Evolutionary conservation across 2,329 filamentous ascomycete genomes (phyloP), one percentile per base, ranked within the genome.

Genomic region (Alternaria atra): DNA sequence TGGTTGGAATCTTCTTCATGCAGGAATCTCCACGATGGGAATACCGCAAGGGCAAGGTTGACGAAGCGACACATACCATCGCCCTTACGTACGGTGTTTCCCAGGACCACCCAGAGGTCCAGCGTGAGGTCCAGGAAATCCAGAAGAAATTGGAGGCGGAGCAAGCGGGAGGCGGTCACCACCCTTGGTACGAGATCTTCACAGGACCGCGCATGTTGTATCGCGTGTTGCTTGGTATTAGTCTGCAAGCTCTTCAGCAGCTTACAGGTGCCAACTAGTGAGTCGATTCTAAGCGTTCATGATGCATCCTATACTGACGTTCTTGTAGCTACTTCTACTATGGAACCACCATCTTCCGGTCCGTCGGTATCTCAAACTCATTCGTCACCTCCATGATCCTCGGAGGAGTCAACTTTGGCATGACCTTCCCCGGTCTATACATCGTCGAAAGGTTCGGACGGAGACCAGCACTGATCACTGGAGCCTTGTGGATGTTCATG

Each of bases 231-330:
- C 82, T 91, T 0, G 89, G 89, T 39, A 84, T 91, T 35, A 73
- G 81, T 4, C 83, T 91, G 2, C 87, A 90, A 76, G 85, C 87
- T 42, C 85, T 89, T 5, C 89, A 91, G 75, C 89, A 91, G 72
- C 80, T 91, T 2, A 90, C 88, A 1, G 89, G 89, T 32, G 87
- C 86, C 60, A 90, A 90, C 78, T 90, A 87, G 77, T 89, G 87
- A 81, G 90, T 57, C 35, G 51, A 37, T 9, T 34, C 50, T 43
- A 39, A 60, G 6, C n/a, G 30, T 4, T 37, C 1, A n/a, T 3
- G 6, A 42, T 12, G 15, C n/a, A 25, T 25, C 9, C 2, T n/a
- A 9, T 35, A 32, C 35, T 44, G 8, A 47, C 50, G 65, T 0
- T 2, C 17, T 8, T 6, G n/a, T 27, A 58, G 51, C 78, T 89